Evolutionary conservation across 129 eudicot genomes (phyloP).

Genomic region (Ambrosia artemisiifolia): DNA sequence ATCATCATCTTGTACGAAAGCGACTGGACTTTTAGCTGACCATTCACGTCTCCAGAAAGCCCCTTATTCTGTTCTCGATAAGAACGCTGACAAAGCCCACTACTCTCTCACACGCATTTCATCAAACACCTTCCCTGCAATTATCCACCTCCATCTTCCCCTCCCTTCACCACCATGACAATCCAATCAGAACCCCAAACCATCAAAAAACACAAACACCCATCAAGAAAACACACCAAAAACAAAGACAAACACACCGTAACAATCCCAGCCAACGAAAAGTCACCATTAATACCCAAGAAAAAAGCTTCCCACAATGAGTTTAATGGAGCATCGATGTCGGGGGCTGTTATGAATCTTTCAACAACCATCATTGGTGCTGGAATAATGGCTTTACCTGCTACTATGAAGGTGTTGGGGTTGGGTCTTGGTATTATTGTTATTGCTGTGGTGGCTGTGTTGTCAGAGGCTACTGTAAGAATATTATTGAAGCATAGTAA

Average conservation of each 20-base stretch:
- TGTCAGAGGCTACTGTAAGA: conserved; percentile 51
- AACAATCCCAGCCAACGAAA: conserved; percentile 34
- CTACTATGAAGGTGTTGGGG: conserved; percentile 79
- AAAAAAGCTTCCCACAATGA: conserved; percentile 35
- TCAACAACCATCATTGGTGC: conserved; percentile 96
- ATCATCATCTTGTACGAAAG: background rate
- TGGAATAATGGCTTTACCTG: conserved; percentile 90
- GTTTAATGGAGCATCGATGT: conserved; percentile 63
- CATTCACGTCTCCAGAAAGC: conserved; percentile 25
- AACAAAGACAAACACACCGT: conserved; percentile 40
- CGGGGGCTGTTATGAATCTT: conserved; percentile 74
- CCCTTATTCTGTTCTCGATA: conserved; percentile 10
- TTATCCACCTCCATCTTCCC: background rate
- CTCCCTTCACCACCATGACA: conserved; percentile 34
- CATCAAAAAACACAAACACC: conserved; percentile 37
- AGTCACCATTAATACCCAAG: conserved; percentile 41
- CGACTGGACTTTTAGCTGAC: conserved; percentile 20
- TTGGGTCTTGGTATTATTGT: conserved; percentile 54
- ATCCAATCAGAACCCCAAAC: conserved; percentile 26
- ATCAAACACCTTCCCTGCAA: background rate
- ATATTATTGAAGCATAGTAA: conserved; percentile 52
- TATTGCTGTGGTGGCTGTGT: conserved; percentile 51
- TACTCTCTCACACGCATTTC: conserved; percentile 3
- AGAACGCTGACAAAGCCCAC: conserved; percentile 28
- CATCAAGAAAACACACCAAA: conserved; percentile 43